Evolutionary conservation across 2,329 filamentous ascomycete genomes (phyloP), one percentile per base, ranked within the genome.

Genomic region (Fusarium nelsonii): DNA sequence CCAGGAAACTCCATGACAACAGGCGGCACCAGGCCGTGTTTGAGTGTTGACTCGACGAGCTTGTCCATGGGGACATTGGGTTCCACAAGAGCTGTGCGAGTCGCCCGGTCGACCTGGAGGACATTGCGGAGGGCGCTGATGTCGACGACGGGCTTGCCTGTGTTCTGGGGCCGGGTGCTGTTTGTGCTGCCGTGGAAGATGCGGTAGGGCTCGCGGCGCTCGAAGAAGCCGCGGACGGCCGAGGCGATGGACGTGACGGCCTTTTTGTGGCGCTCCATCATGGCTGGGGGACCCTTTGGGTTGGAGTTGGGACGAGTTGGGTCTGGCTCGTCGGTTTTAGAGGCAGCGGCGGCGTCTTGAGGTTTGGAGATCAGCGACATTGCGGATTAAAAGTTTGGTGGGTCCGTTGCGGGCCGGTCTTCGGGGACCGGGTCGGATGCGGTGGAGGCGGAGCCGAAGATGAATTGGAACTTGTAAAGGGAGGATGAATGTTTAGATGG

Each of bases 181-280:
- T 92, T 93, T 14, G 91, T 93, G 1, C 90, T 88, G 63, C 92
- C 92, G 78, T 94, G 91, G 71, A 88, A 91, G 74, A 94, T 91
- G 18, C 91, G 86, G 78, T 92, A 94, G 5, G 90, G 86, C 75
- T 82, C 77, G 55, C 80, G 76, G 12, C 71, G 75, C 12, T 78
- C 74, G 53, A 83, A 76, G 72, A 87, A 86, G 9, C 80, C 73
- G 65, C 77, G 77, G 44, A 86, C 79, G 30, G 81, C 78, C 37
- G 76, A 73, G 3, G 84, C 79, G 48, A 87, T 81, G 52, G 75
- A 73, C 20, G 75, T 64, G 26, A 87, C 83, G 9, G 81, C 79
- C 12, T 75, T 72, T n/a, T 82, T 74, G 70, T 87, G 85, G 23
- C 78, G 77, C 36, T 85, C 83, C 83, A 79, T 79, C 83, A 78